Evolutionary conservation across 768 basidiomycete genomes (phyloP), one percentile per base, ranked within the genome.

Genomic region (Boletus rex-veris): DNA sequence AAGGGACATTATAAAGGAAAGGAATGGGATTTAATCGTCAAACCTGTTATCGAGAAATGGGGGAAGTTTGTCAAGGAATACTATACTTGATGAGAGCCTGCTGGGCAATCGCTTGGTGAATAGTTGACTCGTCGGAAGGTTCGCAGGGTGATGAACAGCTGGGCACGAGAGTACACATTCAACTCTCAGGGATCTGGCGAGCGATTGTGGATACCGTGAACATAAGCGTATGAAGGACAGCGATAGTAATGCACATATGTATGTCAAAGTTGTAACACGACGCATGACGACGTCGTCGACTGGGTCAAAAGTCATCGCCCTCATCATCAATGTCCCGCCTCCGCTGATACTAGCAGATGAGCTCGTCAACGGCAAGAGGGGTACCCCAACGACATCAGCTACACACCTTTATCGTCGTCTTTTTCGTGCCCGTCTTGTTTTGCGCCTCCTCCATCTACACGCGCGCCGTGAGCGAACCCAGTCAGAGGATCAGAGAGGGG

Each of bases 41-140:
- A 81, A 58, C 87, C 87, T 39, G 82, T 91, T 6, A 80, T 92
- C 47, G 82, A 88, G 64, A 82, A 81, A 47, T 92, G 90, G 90
- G 90, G 86, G 3, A 73, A 55, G 26, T 92, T 88, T 54, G 74
- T 81, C n/a, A 53, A 63, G 45, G 65, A 70, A 57, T 60, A 65
- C 48, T 72, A 72, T 9, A n/a, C 58, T 31, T 65, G 62, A 72
- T 28, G 8, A 9, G n/a, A 9, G n/a, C 16, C 11, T 41, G 15
- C 4, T 19, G 50, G 40, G 45, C 45, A 21, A 47, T 53, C 35
- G 30, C 35, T 35, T 11, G 31, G 28, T 21, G 36, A 38, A 41
- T 36, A 14, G n/a, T 11, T 21, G 35, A 5, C 30, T 45, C 18
- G 28, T 35, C n/a, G 55, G 11, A 42, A 40, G 18, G 24, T 30